phyloP scores from a whole-genome alignment of 257 asterid species.

The Solanum gracilifrons region DNA sequence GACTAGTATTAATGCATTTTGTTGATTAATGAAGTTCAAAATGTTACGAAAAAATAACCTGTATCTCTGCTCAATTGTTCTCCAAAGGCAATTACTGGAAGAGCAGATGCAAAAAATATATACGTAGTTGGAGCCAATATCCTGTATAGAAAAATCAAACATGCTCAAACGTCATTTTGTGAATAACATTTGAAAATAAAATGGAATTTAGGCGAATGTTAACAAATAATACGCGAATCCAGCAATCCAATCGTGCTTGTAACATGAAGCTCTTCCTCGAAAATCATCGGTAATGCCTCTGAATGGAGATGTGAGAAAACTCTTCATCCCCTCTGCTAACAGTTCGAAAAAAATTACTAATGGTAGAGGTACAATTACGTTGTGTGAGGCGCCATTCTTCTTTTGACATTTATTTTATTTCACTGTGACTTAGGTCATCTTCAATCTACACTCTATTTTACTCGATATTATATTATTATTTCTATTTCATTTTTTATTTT shows the following conservation, averaged over 20 bases:
- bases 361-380: neutral
- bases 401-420: too few relatives aligned
- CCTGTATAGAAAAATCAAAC: slow-evolving; percentile 5
- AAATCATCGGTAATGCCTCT: slow-evolving; percentile 30
- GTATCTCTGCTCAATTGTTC: slow-evolving; percentile 51
- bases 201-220: neutral
- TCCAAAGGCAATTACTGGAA: slow-evolving; percentile 62
- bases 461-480: too few relatives aligned
- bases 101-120: slow-evolving; percentile 53
- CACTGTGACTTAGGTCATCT: too few relatives aligned
- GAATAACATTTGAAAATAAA: neutral
- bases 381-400: neutral
- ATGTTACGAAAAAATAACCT: slow-evolving; percentile 9
- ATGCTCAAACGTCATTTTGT: neutral
- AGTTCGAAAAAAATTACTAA: too few relatives aligned
- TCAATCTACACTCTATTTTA: too few relatives aligned
- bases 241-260: slow-evolving; percentile 43
- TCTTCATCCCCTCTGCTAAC: neutral
- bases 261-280: slow-evolving; percentile 28
- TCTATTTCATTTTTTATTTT: too few relatives aligned
- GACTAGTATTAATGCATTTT: neutral
- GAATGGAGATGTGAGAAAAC: slow-evolving; percentile 12
- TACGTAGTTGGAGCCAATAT: slow-evolving; percentile 54
- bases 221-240: slow-evolving; percentile 18
- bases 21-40: neutral